phyloP scores from a whole-genome alignment of 768 basidiomycete genomes.

The Pulveroboletus sp. region DNA sequence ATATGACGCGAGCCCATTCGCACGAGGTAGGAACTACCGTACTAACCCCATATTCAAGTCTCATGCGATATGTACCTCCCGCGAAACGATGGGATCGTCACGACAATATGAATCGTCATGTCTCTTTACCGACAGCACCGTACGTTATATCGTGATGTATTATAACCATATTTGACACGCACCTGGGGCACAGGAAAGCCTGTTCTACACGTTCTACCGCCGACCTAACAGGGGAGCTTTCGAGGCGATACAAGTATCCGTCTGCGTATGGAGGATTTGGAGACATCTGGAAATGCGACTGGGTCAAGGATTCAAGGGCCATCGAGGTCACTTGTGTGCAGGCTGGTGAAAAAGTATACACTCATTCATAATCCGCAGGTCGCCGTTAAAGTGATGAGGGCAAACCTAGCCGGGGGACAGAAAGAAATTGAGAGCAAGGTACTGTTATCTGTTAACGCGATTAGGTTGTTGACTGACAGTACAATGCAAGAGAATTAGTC shows the following conservation, averaged over 20 bases:
- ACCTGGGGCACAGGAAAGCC: background rate
- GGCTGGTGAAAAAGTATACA: background rate
- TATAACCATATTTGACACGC: background rate
- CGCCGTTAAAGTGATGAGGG: slow-evolving; percentile 27
- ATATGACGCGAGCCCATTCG: slow-evolving; percentile 1
- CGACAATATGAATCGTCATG: background rate
- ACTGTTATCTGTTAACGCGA: background rate
- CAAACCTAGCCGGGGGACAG: slow-evolving; percentile 7
- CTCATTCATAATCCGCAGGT: slow-evolving; percentile 11
- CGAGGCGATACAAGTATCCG: slow-evolving; percentile 18
- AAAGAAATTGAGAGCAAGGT: slow-evolving; percentile 16
- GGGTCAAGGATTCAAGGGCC: slow-evolving; percentile 13
- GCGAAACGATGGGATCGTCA: background rate
- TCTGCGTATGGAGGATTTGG: slow-evolving; percentile 22
- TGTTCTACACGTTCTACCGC: slow-evolving; percentile 1
- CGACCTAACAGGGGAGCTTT: slow-evolving; percentile 12
- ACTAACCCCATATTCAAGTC: background rate
- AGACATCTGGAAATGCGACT: slow-evolving; percentile 25
- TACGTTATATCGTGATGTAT: slow-evolving; percentile 1
- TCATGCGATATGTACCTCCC: background rate
- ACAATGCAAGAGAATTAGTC: slow-evolving; percentile 9
- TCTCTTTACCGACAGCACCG: background rate
- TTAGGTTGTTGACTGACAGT: background rate
- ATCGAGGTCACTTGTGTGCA: slow-evolving; percentile 17
- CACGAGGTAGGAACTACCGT: background rate